phyloP scores from a whole-genome alignment of 2,329 filamentous ascomycete genomes.

The Decorospora gaudefroyi region DNA sequence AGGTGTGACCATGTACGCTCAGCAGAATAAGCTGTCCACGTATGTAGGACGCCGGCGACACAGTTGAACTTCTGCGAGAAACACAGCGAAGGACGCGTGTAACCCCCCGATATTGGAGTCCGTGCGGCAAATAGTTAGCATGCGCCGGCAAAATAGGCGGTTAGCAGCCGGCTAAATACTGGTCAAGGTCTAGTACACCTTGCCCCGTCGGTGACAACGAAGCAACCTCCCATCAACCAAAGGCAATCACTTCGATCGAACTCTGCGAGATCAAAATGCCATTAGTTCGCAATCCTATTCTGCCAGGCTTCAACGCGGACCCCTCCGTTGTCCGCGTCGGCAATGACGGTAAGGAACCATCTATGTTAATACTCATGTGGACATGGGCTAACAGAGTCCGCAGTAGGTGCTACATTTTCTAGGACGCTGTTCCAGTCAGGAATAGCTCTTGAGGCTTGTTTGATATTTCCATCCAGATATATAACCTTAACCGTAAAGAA shows the following conservation, averaged over 20 bases:
- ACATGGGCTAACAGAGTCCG: slow-evolving; percentile 14
- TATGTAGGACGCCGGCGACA: too few relatives aligned
- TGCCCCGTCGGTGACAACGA: not conserved
- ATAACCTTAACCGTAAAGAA: not conserved
- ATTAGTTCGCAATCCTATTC: slow-evolving; percentile 55
- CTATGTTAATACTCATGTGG: not conserved
- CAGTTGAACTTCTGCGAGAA: too few relatives aligned
- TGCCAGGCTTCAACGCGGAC: slow-evolving; percentile 66
- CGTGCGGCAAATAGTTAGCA: slow-evolving; percentile 2
- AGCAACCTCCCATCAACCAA: not conserved
- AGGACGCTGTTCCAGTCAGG: too few relatives aligned
- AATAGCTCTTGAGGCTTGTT: too few relatives aligned
- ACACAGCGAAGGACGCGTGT: too few relatives aligned
- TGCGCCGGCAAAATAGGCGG: slow-evolving; percentile 17
- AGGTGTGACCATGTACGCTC: too few relatives aligned
- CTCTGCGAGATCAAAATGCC: slow-evolving; percentile 35
- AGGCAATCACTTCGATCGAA: not conserved
- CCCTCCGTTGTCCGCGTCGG: slow-evolving; percentile 59
- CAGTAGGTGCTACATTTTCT: too few relatives aligned
- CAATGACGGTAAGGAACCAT: slow-evolving; percentile 42
- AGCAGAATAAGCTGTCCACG: too few relatives aligned
- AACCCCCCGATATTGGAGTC: too few relatives aligned
- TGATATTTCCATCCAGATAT: not conserved
- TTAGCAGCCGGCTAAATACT: slow-evolving; percentile 11
- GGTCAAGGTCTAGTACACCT: not conserved